Base-by-base conservation (phyloP, 768 basidiomycete species). In the Lepiota brunneoincarnata region DNA sequence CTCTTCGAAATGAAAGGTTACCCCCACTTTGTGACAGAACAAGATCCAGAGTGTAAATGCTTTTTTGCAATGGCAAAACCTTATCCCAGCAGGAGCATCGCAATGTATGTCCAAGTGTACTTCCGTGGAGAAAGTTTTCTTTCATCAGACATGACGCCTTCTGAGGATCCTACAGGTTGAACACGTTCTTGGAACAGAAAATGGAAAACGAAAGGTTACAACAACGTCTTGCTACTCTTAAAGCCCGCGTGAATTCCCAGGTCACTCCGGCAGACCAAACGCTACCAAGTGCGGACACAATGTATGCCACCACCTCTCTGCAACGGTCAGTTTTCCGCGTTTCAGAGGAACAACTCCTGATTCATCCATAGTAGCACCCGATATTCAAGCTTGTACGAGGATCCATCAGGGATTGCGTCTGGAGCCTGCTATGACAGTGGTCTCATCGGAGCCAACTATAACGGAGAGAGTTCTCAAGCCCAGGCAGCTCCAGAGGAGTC, bases 201-300 rank as follows among this genome's bases (percentile, higher is more conserved):
- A 74, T 87, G 52, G 92, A 95, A 71, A 93, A 97, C 67, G 88
- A 91, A 67, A 79, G 84, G 12, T 69, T 97, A 38, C 78, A 87
- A 59, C 80, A 81, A 55, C 83, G 84, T 23, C 68, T 87, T 31
- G 65, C 69, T 1, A 77, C 80, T 49, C 64, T 76, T 14, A 67
- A 65, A 55, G 67, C 62, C 47, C 72, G 57, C 40, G 60, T 68
- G 23, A 69, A 66, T 23, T 61, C 60, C 6, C 55, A 64, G 21
- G 57, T 50, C 11, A 35, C 67, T 2, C 59, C 64, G n/a, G 59
- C 65, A 23, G 56, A 49, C 11, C 67, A 61, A 23, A 60, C 61
- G 34, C 60, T 63, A 42, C 56, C 59, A 9, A 58, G 65, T 11
- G 40, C 45, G 28, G 53, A 58, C 48, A 66, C 72, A 7, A 69